Conservation (phyloP, 2,329 filamentous ascomycete species). For the Hypomyces perniciosus region DNA sequence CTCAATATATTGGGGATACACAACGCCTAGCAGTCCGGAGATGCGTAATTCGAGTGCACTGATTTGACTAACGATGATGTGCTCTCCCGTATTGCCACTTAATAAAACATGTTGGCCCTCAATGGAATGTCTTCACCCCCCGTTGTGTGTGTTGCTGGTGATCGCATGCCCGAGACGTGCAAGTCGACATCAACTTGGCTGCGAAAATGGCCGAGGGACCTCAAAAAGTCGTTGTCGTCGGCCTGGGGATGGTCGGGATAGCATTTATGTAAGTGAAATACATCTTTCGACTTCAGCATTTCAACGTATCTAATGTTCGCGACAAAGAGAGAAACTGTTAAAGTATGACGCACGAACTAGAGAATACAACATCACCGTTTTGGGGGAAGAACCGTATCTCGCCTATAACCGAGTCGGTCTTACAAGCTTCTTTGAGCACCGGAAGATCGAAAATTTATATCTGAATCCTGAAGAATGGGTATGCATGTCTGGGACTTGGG, state of each 20-base stretch:
- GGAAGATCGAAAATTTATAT: constrained; percentile 80
- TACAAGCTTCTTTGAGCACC: constrained; percentile 83
- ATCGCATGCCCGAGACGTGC: neutral
- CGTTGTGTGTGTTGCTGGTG: neutral
- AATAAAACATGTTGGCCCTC: no score
- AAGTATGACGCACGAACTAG: constrained; percentile 71
- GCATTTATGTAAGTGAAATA: constrained; percentile 67
- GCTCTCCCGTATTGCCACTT: no score
- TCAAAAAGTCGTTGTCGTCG: constrained; percentile 64
- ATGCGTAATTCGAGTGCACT: neutral
- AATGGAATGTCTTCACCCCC: no score
- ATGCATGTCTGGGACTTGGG: constrained; percentile 11
- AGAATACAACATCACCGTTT: constrained; percentile 76
- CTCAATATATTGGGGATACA: neutral
- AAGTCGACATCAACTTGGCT: neutral
- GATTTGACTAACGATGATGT: no score
- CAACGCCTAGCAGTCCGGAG: neutral
- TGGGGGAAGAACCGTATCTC: constrained; percentile 81
- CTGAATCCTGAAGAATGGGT: constrained; percentile 82
- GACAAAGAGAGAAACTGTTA: constrained; percentile 71
- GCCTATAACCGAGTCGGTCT: constrained; percentile 89
- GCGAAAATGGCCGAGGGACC: neutral
- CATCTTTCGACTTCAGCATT: neutral
- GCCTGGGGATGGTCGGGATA: constrained; percentile 86
- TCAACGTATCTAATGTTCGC: neutral